phyloP scores from a whole-genome alignment of 768 basidiomycete species.

The Multifurca ochricompacta region DNA sequence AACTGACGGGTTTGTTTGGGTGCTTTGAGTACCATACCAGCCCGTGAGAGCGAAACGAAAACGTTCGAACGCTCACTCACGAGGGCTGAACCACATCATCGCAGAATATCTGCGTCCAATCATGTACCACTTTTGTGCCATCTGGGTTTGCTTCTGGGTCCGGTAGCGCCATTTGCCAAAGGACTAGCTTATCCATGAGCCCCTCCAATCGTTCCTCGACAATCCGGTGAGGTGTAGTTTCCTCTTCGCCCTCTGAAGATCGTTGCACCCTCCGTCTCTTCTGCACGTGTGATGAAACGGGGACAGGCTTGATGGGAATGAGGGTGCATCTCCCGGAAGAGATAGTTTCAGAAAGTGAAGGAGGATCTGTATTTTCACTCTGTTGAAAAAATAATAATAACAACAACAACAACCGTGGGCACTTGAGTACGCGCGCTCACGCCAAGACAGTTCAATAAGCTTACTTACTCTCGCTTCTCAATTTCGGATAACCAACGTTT shows the following conservation, averaged over 20 bases:
- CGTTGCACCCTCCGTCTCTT: conserved; percentile 22
- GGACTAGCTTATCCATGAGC: conserved; percentile 63
- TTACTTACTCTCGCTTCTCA: conserved; percentile 40
- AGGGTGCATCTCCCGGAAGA: conserved; percentile 38
- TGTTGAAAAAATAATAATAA: conserved; percentile 25
- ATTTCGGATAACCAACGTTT: conserved; percentile 30
- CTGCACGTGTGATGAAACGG: conserved; percentile 1
- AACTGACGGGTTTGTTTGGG: too few species aligned
- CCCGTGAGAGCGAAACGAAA: too few species aligned
- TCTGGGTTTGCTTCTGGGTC: conserved; percentile 29
- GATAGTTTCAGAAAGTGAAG: conserved; percentile 60
- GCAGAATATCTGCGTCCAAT: conserved; percentile 73
- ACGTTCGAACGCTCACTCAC: conserved; percentile 33
- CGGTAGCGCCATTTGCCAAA: conserved; percentile 55
- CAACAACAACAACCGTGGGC: neutral
- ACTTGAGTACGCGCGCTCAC: neutral
- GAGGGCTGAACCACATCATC: conserved; percentile 57
- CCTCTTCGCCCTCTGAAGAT: conserved; percentile 16
- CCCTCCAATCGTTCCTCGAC: conserved; percentile 59
- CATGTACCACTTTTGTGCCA: conserved; percentile 26
- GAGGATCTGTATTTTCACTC: conserved; percentile 69
- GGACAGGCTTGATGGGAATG: conserved; percentile 22
- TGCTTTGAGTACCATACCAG: too few species aligned
- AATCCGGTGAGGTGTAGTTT: conserved; percentile 13
- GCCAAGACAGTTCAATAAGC: conserved; percentile 16